phyloP scores from a whole-genome alignment of 306 rosid genomes.

The Prosopis cineraria region DNA sequence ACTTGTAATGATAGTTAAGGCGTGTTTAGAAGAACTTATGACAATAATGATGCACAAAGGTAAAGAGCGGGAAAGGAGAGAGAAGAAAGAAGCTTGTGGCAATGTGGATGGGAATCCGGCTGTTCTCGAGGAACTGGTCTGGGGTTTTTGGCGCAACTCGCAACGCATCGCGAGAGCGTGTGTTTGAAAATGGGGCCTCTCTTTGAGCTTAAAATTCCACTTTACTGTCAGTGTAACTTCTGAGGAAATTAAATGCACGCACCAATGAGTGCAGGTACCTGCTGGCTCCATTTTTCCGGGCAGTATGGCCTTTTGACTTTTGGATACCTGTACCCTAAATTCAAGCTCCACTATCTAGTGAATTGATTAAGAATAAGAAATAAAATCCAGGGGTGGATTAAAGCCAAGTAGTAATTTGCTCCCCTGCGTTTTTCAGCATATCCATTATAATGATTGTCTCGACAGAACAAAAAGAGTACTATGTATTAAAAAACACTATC shows the following conservation, averaged over 20 bases:
- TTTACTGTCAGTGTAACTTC: not conserved
- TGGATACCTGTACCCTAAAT: not conserved
- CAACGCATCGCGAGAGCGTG: not conserved
- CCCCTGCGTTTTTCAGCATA: not conserved
- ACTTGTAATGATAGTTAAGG: conserved; percentile 33
- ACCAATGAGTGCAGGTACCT: not conserved
- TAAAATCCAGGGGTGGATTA: not conserved
- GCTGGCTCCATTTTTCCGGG: conserved; percentile 19
- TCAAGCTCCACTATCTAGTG: not conserved
- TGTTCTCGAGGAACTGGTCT: conserved; percentile 65
- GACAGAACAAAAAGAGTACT: not conserved
- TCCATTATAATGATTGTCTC: not conserved
- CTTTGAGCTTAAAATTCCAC: not conserved
- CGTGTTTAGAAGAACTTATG: too few relatives aligned
- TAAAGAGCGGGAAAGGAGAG: not conserved
- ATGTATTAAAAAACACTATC: too few relatives aligned
- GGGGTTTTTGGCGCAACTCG: conserved; percentile 31
- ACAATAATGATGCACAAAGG: conserved; percentile 26
- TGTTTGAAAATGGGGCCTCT: not conserved
- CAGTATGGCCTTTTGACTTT: conserved; percentile 54
- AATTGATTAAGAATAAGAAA: not conserved
- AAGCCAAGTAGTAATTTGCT: not conserved
- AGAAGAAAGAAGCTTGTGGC: not conserved
- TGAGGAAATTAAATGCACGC: not conserved
- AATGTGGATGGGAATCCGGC: conserved; percentile 59